Percentiles rank a stretch among this genome's conserved stretches.
Evolutionary conservation across 2,329 filamentous ascomycete species (phyloP).

Genomic region (Macrophomina tecta): DNA sequence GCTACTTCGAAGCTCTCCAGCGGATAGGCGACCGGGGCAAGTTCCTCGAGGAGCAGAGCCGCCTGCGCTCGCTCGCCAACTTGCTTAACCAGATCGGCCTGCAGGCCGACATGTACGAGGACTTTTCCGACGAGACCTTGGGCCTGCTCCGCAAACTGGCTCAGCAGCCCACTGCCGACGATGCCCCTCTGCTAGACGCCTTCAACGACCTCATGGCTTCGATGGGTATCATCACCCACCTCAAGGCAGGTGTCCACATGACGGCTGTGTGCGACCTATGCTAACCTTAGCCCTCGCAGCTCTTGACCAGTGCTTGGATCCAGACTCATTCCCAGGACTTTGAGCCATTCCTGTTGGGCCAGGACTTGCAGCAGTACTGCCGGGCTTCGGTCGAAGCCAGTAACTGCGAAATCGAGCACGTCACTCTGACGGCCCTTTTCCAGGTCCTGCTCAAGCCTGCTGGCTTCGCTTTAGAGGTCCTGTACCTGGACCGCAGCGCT

Average conservation of each 20-base stretch:
- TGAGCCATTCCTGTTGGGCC: constrained; percentile 68
- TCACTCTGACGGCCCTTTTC: constrained; percentile 79
- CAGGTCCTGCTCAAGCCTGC: constrained; percentile 81
- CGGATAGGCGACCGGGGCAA: constrained; percentile 68
- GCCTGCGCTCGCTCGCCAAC: constrained; percentile 74
- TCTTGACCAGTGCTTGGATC: constrained; percentile 85
- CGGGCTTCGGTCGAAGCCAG: constrained; percentile 73
- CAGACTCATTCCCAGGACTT: constrained; percentile 75
- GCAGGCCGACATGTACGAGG: constrained; percentile 73
- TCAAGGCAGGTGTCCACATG: constrained; percentile 56
- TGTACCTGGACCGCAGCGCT: constrained; percentile 86
- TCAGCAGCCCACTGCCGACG: constrained; percentile 62
- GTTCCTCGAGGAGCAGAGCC: constrained; percentile 72
- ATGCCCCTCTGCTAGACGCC: constrained; percentile 62
- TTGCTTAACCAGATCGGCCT: constrained; percentile 74
- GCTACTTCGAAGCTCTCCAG: constrained; percentile 87
- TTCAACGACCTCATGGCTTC: constrained; percentile 77
- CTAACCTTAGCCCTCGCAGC: constrained; percentile 52
- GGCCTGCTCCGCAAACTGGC: constrained; percentile 69
- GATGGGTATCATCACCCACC: constrained; percentile 83
- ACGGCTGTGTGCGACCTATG: constrained; percentile 24
- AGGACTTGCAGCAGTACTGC: constrained; percentile 72
- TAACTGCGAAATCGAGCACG: constrained; percentile 85
- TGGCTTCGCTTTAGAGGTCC: constrained; percentile 81
- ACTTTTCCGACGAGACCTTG: constrained; percentile 80